Base-by-base conservation (phyloP, 129 eudicot genomes). In the Sambucus nigra region DNA sequence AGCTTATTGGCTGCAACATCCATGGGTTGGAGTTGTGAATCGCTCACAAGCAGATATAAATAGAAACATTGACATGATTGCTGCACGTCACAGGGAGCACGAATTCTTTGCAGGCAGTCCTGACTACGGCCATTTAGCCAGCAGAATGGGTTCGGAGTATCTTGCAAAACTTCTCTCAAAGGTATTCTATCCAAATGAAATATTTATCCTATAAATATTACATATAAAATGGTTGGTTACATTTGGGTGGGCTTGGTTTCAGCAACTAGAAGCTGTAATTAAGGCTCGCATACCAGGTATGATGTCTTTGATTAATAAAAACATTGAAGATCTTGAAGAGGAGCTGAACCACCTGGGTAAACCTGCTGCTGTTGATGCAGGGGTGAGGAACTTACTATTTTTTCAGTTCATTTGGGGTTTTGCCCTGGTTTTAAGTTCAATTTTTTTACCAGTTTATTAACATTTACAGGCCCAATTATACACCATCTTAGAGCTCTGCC, bases 21-120 rank as follows among this genome's bases (percentile, higher is more conserved):
- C 84, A 53, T 81, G 88, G 88, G 80, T 81, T 60, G 88, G 88
- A 35, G 69, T 80, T 27, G 88, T 80, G 60, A 80, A 80, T 51
- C 76, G 83, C 40, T 80, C 88, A 0, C 88, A 80, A 42, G 88
- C 88, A 35, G 88, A 80, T 45, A 72, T 80, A 2, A 80, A 80
- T 53, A 80, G 65, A 69, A 72, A 72, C 17, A 64, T 73, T 11
- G 79, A 76, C 57, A 76, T 80, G 74, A 62, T 57, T 69, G 68
- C 60, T 57, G 83, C 88, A 69, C 74, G 88, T 41, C 57, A 46
- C 18, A 73, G 63, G 55, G 88, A 81, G 72, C 75, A 63, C 11
- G 88, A 76, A 39, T 81, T 73, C 57, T 81, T 81, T 73, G 80
- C 78, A 40, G 63, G 76, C n/a, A 76, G 83, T 60, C 81, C 80